A percentile compares a stretch with the other conserved stretches of the same genome.
phyloP scores from a whole-genome alignment of 352 stramenopile species.

The Phytophthora cryptogea region DNA sequence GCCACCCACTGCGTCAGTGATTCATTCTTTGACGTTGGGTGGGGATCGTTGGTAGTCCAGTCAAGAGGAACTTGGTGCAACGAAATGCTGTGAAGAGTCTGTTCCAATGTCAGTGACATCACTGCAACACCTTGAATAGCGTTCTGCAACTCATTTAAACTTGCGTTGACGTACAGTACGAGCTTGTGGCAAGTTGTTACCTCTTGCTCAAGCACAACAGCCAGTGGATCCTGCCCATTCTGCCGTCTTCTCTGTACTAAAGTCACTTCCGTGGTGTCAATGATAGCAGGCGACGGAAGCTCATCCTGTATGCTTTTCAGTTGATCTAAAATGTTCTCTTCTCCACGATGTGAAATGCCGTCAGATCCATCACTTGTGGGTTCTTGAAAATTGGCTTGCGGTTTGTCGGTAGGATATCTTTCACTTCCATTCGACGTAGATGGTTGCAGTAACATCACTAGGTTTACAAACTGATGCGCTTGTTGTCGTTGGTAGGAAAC shows the following conservation, averaged over 20 bases:
- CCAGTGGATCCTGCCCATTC: constrained; percentile 49
- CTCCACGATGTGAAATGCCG: no score
- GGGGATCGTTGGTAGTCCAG: constrained; percentile 33
- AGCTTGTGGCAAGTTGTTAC: constrained; percentile 53
- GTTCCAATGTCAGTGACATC: constrained; percentile 64
- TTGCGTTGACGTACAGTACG: constrained; percentile 43
- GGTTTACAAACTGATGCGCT: constrained; percentile 39
- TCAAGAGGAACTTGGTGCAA: constrained; percentile 57
- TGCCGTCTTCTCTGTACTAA: background rate
- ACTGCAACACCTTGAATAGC: constrained; percentile 57
- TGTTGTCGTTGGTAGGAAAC: constrained; percentile 70
- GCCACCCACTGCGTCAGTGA: constrained; percentile 61
- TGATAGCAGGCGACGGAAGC: constrained; percentile 12
- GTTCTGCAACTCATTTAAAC: constrained; percentile 51
- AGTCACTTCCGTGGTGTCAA: constrained; percentile 12
- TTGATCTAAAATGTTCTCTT: constrained; percentile 21
- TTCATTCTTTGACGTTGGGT: constrained; percentile 34
- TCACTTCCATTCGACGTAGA: constrained; percentile 1
- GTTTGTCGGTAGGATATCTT: background rate
- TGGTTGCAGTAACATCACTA: constrained; percentile 49
- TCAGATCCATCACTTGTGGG: no score
- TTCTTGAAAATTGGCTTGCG: background rate
- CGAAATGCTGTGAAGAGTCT: constrained; percentile 55
- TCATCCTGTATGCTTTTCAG: constrained; percentile 31
- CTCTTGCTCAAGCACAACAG: constrained; percentile 72